These are phyloP conservation scores for Gracilaria domingensis DNA, from an alignment of 23 red algal genomes.

Conservation along the genomic window DNA sequence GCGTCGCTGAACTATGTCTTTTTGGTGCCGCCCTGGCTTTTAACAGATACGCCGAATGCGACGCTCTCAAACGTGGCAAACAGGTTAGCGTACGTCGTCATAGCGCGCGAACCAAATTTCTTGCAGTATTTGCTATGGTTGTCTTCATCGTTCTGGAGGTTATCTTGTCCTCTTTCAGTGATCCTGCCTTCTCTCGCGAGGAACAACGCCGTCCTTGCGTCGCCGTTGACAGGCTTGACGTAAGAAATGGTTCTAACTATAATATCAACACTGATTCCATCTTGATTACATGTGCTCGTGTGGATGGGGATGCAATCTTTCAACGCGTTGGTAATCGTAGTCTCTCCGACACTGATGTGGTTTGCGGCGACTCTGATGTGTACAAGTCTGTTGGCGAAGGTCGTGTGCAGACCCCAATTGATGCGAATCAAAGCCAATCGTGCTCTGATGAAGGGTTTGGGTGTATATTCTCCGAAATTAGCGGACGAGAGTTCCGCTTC, in stretches of 20 bases:
- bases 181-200: not conserved
- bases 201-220: not conserved
- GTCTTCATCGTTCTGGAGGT: conserved; percentile 10
- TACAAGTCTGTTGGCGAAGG: not conserved
- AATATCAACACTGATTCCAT: not conserved
- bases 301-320: too few species aligned
- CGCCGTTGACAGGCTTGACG: not conserved
- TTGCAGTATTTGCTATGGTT: not conserved
- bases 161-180: conserved; percentile 4
- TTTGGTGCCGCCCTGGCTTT: not conserved
- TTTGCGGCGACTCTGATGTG: too few species aligned
- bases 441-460: not conserved
- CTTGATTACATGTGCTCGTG: not conserved
- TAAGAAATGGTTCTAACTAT: not conserved
- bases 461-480: not conserved
- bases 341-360: too few species aligned
- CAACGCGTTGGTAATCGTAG: too few species aligned
- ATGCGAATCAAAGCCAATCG: not conserved
- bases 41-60: not conserved
- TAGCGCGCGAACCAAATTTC: not conserved
- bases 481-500: not conserved
- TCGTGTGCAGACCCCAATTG: not conserved
- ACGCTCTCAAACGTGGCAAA: not conserved
- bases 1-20: not conserved
- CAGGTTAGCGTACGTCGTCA: not conserved